Conservation (phyloP, 2,329 filamentous ascomycete genomes). For the Stachybotrys elegans region DNA sequence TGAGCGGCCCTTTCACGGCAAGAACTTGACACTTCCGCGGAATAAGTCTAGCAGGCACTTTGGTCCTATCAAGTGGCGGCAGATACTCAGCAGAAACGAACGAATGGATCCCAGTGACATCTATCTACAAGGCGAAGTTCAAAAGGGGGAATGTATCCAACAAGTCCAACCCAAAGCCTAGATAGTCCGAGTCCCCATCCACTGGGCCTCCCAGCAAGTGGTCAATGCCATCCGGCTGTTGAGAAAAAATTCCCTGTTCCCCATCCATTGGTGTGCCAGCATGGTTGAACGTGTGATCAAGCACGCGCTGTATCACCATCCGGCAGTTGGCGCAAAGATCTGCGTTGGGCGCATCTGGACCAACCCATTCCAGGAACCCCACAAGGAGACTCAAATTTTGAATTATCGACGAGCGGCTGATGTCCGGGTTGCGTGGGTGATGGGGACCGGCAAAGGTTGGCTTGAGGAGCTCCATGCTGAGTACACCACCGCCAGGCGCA, state of each 20-base stretch:
- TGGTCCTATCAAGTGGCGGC: too few relatives aligned
- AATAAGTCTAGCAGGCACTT: too few relatives aligned
- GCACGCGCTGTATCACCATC: conserved; percentile 40
- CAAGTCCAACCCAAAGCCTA: conserved; percentile 38
- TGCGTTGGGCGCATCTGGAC: conserved; percentile 39
- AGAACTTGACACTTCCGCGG: too few relatives aligned
- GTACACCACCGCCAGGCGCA: conserved; percentile 40
- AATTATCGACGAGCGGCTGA: conserved; percentile 40
- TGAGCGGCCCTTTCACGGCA: too few relatives aligned
- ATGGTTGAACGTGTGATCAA: conserved; percentile 41
- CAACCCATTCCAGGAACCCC: conserved; percentile 44
- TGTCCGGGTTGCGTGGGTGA: conserved; percentile 16
- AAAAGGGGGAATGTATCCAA: conserved; percentile 41
- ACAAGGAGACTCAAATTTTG: conserved; percentile 45
- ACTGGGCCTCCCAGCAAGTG: conserved; percentile 4
- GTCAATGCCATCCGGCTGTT: neutral
- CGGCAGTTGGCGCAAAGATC: conserved; percentile 38
- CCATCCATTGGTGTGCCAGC: conserved; percentile 10
- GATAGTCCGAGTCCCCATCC: conserved; percentile 16
- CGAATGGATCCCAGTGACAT: too few relatives aligned
- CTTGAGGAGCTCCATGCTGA: conserved; percentile 43
- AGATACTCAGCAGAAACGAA: too few relatives aligned
- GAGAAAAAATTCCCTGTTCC: neutral
- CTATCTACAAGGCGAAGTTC: too few relatives aligned
- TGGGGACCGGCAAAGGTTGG: conserved; percentile 23